Percentiles rank a stretch among this genome's conserved stretches.
phyloP scores from a whole-genome alignment of 2,329 filamentous ascomycete genomes.

The Trichoderma brevicompactum region DNA sequence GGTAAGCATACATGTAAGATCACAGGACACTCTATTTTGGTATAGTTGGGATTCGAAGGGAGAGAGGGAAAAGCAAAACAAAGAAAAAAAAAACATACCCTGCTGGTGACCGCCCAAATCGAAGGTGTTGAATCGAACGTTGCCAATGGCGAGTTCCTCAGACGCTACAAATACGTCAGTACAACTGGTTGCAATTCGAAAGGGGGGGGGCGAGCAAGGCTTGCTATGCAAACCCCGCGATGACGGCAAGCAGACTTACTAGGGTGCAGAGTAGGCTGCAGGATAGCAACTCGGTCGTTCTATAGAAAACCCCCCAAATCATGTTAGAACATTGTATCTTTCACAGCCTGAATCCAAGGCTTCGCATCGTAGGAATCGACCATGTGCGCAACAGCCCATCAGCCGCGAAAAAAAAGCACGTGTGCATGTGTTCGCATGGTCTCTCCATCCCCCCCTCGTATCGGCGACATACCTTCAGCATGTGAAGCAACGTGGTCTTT shows the following conservation, averaged over 20 bases:
- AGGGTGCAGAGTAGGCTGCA: slow-evolving; percentile 88
- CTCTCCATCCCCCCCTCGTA: background rate
- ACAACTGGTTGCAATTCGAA: background rate
- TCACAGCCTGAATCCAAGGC: background rate
- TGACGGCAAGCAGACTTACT: slow-evolving; percentile 61
- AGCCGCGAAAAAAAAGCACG: background rate
- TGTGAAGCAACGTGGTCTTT: slow-evolving; percentile 92
- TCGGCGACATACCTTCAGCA: slow-evolving; percentile 76
- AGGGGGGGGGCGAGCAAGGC: background rate
- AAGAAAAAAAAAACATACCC: slow-evolving; percentile 54
- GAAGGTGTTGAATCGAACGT: slow-evolving; percentile 93
- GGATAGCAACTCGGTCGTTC: slow-evolving; percentile 91
- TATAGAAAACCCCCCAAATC: slow-evolving; percentile 48
- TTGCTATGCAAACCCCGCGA: background rate
- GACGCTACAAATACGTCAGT: slow-evolving; percentile 61
- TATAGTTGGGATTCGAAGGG: slow-evolving; percentile 18
- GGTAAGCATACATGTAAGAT: slow-evolving; percentile 7
- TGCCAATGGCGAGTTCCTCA: slow-evolving; percentile 90
- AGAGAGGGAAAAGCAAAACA: background rate
- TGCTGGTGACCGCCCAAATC: slow-evolving; percentile 94
- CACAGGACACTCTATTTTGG: background rate
- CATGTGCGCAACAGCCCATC: slow-evolving; percentile 1
- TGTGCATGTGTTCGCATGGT: background rate
- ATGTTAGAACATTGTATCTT: slow-evolving; percentile 35
- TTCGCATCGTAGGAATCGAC: background rate